Evolutionary conservation across 768 basidiomycete genomes (phyloP).

Genomic region (Psilocybe sp.): DNA sequence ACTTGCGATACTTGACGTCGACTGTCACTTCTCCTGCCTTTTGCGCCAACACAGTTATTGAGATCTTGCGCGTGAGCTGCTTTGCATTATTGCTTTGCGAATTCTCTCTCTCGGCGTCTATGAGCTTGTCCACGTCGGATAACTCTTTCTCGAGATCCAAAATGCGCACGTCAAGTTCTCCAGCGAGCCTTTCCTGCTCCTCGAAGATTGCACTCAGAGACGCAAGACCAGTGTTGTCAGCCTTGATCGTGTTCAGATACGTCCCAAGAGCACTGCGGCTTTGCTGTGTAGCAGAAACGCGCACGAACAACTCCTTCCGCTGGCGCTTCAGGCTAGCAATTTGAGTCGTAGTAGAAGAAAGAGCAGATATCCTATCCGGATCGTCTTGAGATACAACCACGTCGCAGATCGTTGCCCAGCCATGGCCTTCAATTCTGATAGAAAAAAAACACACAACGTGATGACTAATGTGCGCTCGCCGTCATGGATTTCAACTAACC

Average conservation of each 20-base stretch:
- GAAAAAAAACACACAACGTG: background rate
- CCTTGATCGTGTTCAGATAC: conserved; percentile 26
- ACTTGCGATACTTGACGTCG: conserved; percentile 28
- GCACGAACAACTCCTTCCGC: conserved; percentile 16
- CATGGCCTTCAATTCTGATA: conserved; percentile 36
- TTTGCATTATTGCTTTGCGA: too few relatives aligned
- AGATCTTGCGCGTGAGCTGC: background rate
- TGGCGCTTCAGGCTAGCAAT: conserved; percentile 10
- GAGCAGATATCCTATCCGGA: too few relatives aligned
- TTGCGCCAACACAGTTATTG: background rate
- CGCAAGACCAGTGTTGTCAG: conserved; percentile 19
- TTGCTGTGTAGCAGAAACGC: conserved; percentile 22
- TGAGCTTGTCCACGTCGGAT: background rate
- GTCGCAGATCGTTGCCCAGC: conserved; percentile 37
- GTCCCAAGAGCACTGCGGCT: conserved; percentile 20
- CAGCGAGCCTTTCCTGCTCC: conserved; percentile 21
- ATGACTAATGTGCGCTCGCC: conserved; percentile 13
- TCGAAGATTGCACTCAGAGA: conserved; percentile 22
- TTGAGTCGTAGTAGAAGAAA: conserved; percentile 1
- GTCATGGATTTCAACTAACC: conserved; percentile 13
- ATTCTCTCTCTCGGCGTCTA: too few relatives aligned
- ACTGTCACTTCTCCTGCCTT: conserved; percentile 8
- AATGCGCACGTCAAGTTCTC: conserved; percentile 22
- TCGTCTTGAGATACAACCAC: conserved; percentile 11
- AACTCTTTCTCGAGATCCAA: conserved; percentile 24